These are phyloP conservation scores for Boletus fagicola DNA, from an alignment of 768 basidiomycete species.

Conservation along the genomic window DNA sequence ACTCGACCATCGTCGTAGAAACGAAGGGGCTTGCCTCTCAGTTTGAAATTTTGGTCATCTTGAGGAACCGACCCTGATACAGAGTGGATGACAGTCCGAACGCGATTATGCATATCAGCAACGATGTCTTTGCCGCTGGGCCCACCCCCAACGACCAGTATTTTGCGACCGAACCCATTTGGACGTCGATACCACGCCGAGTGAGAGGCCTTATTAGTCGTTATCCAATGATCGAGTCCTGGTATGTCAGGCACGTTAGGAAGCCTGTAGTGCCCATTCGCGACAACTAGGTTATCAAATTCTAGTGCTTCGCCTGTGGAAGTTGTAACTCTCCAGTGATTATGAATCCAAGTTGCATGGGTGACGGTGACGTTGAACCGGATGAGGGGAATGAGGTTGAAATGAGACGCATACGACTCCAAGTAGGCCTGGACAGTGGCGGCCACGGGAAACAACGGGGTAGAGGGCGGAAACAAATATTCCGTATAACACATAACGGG, in stretches of 20 bases:
- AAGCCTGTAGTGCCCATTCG: constrained; percentile 70
- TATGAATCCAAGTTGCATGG: constrained; percentile 39
- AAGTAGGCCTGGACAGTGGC: constrained; percentile 66
- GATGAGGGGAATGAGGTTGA: constrained; percentile 60
- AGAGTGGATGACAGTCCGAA: constrained; percentile 55
- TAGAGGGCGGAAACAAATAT: constrained; percentile 67
- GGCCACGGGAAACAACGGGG: constrained; percentile 67
- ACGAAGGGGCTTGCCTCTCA: constrained; percentile 41
- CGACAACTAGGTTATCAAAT: constrained; percentile 69
- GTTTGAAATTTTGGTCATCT: constrained; percentile 37
- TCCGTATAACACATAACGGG: constrained; percentile 69
- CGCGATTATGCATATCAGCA: constrained; percentile 49
- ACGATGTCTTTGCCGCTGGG: constrained; percentile 72
- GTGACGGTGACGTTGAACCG: constrained; percentile 58
- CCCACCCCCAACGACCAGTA: constrained; percentile 51
- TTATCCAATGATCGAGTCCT: constrained; percentile 61
- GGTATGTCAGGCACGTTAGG: constrained; percentile 62
- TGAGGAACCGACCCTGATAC: constrained; percentile 36
- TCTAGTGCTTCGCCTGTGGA: constrained; percentile 35
- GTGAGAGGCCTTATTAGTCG: constrained; percentile 52
- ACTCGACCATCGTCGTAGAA: constrained; percentile 47
- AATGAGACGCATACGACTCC: constrained; percentile 59
- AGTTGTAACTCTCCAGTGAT: constrained; percentile 50
- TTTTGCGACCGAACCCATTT: constrained; percentile 33
- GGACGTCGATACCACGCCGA: constrained; percentile 68